A percentile compares a stretch with the other conserved stretches of the same genome.
Evolutionary conservation across 208 protist genomes (phyloP).

Genomic region (Leptomonas pyrrhocoris): DNA sequence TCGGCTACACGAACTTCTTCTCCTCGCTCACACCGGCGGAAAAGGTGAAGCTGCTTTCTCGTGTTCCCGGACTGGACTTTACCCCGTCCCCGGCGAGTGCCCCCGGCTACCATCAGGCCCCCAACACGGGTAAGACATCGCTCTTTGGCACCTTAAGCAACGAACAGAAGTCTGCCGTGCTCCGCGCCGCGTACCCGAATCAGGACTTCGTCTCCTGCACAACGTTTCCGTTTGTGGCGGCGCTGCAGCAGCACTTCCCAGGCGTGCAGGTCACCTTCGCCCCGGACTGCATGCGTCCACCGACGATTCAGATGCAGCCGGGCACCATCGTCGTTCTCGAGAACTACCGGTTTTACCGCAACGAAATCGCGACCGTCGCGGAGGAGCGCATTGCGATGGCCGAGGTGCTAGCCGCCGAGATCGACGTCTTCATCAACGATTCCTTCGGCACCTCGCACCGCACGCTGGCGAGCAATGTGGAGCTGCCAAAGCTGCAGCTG

Average conservation of each 20-base stretch:
- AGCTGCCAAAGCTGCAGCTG: slow-evolving; percentile 65
- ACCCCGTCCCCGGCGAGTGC: slow-evolving; percentile 11
- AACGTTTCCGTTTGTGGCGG: slow-evolving; percentile 57
- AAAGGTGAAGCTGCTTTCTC: slow-evolving; percentile 63
- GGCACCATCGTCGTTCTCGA: slow-evolving; percentile 75
- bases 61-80: slow-evolving; percentile 36
- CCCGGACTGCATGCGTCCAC: slow-evolving; percentile 55
- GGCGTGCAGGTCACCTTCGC: slow-evolving; percentile 63
- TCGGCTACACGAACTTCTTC: slow-evolving; percentile 79
- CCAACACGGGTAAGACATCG: slow-evolving; percentile 57
- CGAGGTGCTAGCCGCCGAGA: slow-evolving; percentile 54
- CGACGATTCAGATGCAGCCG: slow-evolving; percentile 37
- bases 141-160: slow-evolving; percentile 57
- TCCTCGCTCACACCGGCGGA: slow-evolving; percentile 36
- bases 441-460: slow-evolving; percentile 74
- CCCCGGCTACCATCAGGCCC: slow-evolving; percentile 20
- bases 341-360: slow-evolving; percentile 84
- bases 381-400: slow-evolving; percentile 64
- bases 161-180: slow-evolving; percentile 49
- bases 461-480: slow-evolving; percentile 60
- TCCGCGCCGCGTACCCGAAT: slow-evolving; percentile 46
- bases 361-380: slow-evolving; percentile 50
- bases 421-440: slow-evolving; percentile 86
- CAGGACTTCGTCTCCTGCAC: slow-evolving; percentile 52
- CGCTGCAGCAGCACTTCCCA: slow-evolving; percentile 51